Conservation (phyloP, 1,284 basidiomycete species). For the Sphaerobolus stellatus region DNA sequence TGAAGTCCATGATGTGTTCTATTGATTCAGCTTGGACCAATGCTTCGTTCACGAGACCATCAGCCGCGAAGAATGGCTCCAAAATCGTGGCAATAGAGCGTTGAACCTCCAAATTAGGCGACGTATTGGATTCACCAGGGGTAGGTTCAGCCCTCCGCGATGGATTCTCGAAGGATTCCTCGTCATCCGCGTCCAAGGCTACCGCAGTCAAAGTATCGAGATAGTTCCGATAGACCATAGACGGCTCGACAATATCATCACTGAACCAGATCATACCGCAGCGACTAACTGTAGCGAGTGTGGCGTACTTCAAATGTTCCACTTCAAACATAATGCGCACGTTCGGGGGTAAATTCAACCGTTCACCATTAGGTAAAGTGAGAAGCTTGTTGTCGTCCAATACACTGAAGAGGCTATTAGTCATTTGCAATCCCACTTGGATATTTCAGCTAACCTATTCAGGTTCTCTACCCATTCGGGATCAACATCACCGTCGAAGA, state of each 20-base stretch:
- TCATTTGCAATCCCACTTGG: neutral
- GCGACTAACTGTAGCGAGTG: conserved; percentile 97
- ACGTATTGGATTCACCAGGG: conserved; percentile 45
- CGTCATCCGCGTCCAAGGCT: conserved; percentile 90
- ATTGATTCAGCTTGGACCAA: conserved; percentile 78
- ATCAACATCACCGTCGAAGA: conserved; percentile 99
- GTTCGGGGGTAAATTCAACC: conserved; percentile 94
- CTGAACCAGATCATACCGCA: conserved; percentile 99
- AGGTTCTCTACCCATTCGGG: conserved; percentile 99
- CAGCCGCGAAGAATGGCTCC: conserved; percentile 79
- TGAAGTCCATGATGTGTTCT: conserved; percentile 99
- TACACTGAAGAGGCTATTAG: conserved; percentile 59
- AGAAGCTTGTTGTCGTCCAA: conserved; percentile 98
- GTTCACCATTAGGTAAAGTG: conserved; percentile 97
- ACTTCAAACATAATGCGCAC: conserved; percentile 99
- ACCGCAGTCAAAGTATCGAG: conserved; percentile 74
- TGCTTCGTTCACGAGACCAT: conserved; percentile 79
- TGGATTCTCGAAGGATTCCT: conserved; percentile 66
- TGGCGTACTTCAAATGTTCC: conserved; percentile 96
- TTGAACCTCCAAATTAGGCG: conserved; percentile 74
- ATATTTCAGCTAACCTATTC: conserved; percentile 71
- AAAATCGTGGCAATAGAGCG: conserved; percentile 76
- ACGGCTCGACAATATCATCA: conserved; percentile 87
- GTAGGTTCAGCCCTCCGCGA: conserved; percentile 55
- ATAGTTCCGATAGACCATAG: conserved; percentile 92